Evolutionary conservation across 2,329 filamentous ascomycete species (phyloP), one percentile per base, ranked within the genome.

Genomic region (Sphaerulina musiva): DNA sequence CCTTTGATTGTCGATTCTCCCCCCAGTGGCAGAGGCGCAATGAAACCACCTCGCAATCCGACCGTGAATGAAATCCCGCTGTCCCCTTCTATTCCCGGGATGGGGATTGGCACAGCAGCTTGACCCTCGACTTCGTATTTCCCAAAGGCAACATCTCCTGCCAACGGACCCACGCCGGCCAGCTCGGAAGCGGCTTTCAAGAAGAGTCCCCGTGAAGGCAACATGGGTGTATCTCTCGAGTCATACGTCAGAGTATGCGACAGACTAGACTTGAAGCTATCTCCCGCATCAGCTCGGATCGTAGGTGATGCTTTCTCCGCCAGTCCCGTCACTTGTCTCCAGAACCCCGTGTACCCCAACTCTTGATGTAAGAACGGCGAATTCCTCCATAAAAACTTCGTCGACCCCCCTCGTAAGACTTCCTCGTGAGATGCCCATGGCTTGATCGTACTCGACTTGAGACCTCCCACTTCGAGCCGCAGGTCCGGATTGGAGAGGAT

Each of bases 341-440:
- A 97, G 46, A 86, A 77, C 23, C 84, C 84, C 10, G 84, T 85
- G 73, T 95, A 95, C 46, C 84, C 84, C 34, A 96, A 65, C 58
- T 92, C 85, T 68, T 95, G 89, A 54, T 78, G 79, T 43, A 84
- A 83, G 46, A 77, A 74, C 7, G 74, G 66, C 46, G 68, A 66
- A 9, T 80, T 83, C 38, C 85, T 72, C 86, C 88, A 97, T 39
- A 84, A 82, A 40, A 95, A 77, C 61, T 88, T 90, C 10, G 86
- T 75, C 63, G 82, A 85, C 17, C 81, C 89, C 12, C 91, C 90
- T 66, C 85, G 88, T 17, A 95, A 74, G 2, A 85, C 83, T 72
- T 98, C 92, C 64, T 97, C 92, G 68, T 98, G 92, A 60, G 88
- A 93, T 20, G 93, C 90, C 87, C 89, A 97, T 10, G 84, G 81